These are phyloP conservation scores for Prunella vulgaris DNA, from an alignment of 257 asterid species.

Conservation along the genomic window DNA sequence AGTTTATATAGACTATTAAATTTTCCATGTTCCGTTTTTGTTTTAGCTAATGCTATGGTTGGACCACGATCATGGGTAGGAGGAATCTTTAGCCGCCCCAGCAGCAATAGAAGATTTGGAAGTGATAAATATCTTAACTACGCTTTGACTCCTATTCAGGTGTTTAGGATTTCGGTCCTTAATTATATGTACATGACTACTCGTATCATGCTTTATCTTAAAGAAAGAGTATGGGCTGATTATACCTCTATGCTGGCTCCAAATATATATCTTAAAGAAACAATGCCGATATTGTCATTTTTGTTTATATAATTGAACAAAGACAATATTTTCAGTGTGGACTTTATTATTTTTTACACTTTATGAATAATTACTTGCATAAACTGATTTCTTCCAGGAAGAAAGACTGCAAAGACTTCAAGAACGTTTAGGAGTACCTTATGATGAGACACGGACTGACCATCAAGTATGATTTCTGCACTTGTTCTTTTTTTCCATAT, in stretches of 20 bases:
- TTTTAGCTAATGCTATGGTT: slow-evolving; percentile 96
- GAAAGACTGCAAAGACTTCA: slow-evolving; percentile 64
- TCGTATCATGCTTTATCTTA: too few relatives aligned
- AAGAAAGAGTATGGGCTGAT: too few relatives aligned
- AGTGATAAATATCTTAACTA: slow-evolving; percentile 52
- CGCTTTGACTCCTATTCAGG: slow-evolving; percentile 63
- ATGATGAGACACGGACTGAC: slow-evolving; percentile 62
- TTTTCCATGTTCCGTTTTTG: neutral
- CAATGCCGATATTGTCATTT: neutral
- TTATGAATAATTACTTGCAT: slow-evolving; percentile 2
- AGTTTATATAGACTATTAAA: neutral
- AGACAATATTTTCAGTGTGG: neutral
- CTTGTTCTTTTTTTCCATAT: slow-evolving; percentile 21
- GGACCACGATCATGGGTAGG: slow-evolving; percentile 97
- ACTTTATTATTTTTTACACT: neutral
- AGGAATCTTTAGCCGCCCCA: slow-evolving; percentile 66
- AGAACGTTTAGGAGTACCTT: slow-evolving; percentile 74
- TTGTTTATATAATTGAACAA: neutral
- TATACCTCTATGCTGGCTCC: too few relatives aligned
- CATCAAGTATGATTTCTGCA: slow-evolving; percentile 60
- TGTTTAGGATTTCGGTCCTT: slow-evolving; percentile 19
- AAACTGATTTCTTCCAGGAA: slow-evolving; percentile 51
- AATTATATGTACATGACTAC: too few relatives aligned
- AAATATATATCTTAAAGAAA: neutral
- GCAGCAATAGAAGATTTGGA: slow-evolving; percentile 51